Base-by-base conservation (phyloP, 495 filamentous ascomycete species). In the Penicillium malachiteum region DNA sequence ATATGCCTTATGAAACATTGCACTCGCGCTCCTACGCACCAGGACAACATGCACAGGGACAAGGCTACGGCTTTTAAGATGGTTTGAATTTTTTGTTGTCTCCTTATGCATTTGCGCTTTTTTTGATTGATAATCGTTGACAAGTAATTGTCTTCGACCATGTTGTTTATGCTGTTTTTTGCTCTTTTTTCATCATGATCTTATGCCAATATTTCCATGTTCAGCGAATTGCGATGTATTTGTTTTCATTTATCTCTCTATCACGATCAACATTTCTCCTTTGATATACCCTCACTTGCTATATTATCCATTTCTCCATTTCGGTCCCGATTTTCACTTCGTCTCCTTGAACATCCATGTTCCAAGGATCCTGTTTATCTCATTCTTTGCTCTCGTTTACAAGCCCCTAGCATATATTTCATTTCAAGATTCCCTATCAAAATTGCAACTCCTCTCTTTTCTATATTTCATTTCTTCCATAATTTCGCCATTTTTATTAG, bases 1-100 rank as follows among this genome's bases (percentile, higher is more conserved):
- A 70, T 14, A 52, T 62, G 42, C 72, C 71, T 0, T 71, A 74
- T 48, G 72, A 77, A 45, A 69, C 58, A 30, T 33, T 75, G 34
- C 65, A 60, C 11, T 48, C 56, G 14, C 40, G 58, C 37, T 30
- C 48, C 8, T 40, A 50, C 17, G 34, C 34, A 18, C 55, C 49
- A 7, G 14, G 21, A 5, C 52, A 55, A 33, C 48, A 26, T 26
- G 4, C 21, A 26, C 21, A 26, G 21, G 21, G 21, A 17, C 32
- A 45, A 2, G 47, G 31, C 17, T 49, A 30, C 18, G 14, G 17
- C 11, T 21, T 31, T 13, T 46, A 32, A 46, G 11, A 21, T 13
- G 13, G 30, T 32, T 18, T 33, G 43, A 55, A 13, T 6, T 34
- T 50, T 49, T 16, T 44, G 31, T 33, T 10, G 10, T 42, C 32